A percentile compares a stretch with the other conserved stretches of the same genome.
phyloP scores from a whole-genome alignment of 768 basidiomycete genomes.

The Sporobolomyces pararoseus region DNA sequence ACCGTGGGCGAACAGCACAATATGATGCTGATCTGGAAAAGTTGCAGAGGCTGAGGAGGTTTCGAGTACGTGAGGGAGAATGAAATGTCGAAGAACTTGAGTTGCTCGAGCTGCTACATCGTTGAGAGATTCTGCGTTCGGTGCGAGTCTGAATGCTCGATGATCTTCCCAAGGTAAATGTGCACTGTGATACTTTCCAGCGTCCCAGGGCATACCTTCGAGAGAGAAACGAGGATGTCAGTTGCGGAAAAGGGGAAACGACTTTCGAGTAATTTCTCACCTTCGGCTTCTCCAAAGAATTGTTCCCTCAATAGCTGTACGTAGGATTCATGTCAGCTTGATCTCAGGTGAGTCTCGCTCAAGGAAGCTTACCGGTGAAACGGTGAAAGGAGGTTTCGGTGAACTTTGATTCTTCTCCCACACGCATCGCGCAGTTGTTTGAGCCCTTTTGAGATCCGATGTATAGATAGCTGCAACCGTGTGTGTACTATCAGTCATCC shows the following conservation, averaged over 20 bases:
- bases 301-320: conserved; percentile 51
- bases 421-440: conserved; percentile 49
- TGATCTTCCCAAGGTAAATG: conserved; percentile 43
- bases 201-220: conserved; percentile 33
- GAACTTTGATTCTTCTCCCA: conserved; percentile 23
- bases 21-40: conserved; percentile 39
- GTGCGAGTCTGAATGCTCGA: conserved; percentile 48
- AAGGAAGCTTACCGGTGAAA: conserved; percentile 6
- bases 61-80: conserved; percentile 48
- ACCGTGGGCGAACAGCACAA: conserved; percentile 52
- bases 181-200: conserved; percentile 20
- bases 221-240: neutral
- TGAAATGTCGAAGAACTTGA: conserved; percentile 49
- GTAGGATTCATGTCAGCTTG: neutral
- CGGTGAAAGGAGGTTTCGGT: conserved; percentile 23
- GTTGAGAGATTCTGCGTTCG: conserved; percentile 50
- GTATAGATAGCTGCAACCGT: conserved; percentile 48
- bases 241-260: conserved; percentile 32
- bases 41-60: conserved; percentile 21
- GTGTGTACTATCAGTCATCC: neutral
- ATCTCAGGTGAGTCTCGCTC: neutral
- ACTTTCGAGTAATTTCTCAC: too few relatives aligned
- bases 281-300: conserved; percentile 52
- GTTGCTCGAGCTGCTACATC: conserved; percentile 51
- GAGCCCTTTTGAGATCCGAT: conserved; percentile 50